Percentiles rank a stretch among this genome's conserved stretches.
These are phyloP conservation scores for Phytophthora sojae DNA, from an alignment of 352 stramenopile genomes.

Conservation along the genomic window DNA sequence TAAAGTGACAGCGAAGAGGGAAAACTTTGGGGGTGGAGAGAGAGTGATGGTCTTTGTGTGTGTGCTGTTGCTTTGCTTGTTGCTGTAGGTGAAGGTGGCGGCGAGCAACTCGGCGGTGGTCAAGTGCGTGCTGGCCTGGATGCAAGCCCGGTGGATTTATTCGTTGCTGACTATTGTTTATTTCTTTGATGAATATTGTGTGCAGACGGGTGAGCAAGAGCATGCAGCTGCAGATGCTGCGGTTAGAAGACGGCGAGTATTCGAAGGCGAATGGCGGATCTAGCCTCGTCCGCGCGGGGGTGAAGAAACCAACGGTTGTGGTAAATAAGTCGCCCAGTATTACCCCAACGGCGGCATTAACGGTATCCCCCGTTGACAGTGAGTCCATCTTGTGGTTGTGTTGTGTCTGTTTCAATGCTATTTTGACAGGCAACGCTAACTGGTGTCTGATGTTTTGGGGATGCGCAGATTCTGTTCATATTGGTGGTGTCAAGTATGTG, in stretches of 20 bases:
- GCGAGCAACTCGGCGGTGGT: constrained; percentile 16
- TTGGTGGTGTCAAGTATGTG: constrained; percentile 57
- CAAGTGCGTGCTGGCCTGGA: not conserved
- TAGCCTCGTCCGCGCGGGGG: constrained; percentile 67
- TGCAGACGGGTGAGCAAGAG: constrained; percentile 30
- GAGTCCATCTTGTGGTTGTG: not conserved
- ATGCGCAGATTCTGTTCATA: constrained; percentile 48
- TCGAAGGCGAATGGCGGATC: constrained; percentile 78
- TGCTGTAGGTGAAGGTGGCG: constrained; percentile 39
- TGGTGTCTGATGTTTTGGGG: constrained; percentile 2
- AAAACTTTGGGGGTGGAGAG: not conserved
- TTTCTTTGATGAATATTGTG: not conserved
- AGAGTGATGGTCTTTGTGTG: constrained; percentile 8
- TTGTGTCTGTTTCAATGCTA: not conserved
- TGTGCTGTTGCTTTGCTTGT: not conserved
- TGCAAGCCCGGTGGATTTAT: not conserved
- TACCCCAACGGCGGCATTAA: constrained; percentile 10
- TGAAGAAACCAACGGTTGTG: constrained; percentile 29
- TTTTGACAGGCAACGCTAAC: not conserved
- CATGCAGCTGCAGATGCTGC: constrained; percentile 63
- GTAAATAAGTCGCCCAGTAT: not conserved
- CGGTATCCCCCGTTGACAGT: constrained; percentile 27
- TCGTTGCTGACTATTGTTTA: not conserved
- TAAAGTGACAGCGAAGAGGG: constrained; percentile 11
- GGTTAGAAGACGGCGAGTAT: constrained; percentile 76